Evolutionary conservation across 768 basidiomycete genomes (phyloP).

Genomic region (Naganishia friedmannii): DNA sequence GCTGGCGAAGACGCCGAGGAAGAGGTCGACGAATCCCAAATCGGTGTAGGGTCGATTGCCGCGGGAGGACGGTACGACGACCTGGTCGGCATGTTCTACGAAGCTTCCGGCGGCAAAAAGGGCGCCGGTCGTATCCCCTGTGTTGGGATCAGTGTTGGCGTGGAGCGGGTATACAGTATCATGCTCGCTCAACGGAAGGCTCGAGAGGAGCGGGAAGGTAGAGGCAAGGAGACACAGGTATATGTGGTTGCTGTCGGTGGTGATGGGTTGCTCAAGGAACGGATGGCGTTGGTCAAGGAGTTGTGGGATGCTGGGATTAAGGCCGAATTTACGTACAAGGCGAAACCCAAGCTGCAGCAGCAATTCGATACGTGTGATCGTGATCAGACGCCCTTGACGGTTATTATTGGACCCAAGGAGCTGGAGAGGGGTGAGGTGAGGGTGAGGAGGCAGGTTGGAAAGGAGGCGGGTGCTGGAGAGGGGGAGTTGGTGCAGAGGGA

Average conservation of each 20-base stretch:
- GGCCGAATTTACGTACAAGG: constrained; percentile 88
- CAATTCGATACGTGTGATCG: constrained; percentile 88
- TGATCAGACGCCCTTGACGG: constrained; percentile 87
- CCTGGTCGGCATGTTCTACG: constrained; percentile 80
- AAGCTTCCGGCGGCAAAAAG: constrained; percentile 68
- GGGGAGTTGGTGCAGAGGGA: constrained; percentile 65
- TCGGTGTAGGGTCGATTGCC: constrained; percentile 99
- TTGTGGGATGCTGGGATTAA: constrained; percentile 83
- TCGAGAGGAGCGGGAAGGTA: constrained; percentile 58
- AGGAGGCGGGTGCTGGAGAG: constrained; percentile 61
- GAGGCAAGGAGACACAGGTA: constrained; percentile 87
- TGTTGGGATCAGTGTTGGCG: constrained; percentile 84
- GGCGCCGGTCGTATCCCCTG: constrained; percentile 64
- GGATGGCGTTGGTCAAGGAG: constrained; percentile 73
- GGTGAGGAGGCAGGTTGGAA: constrained; percentile 81
- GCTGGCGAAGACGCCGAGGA: constrained; percentile 61
- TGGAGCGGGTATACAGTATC: constrained; percentile 89
- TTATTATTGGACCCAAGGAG: constrained; percentile 87
- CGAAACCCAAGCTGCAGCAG: constrained; percentile 77
- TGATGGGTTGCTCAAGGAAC: constrained; percentile 79
- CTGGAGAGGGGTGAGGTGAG: constrained; percentile 76
- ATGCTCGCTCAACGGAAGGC: constrained; percentile 77
- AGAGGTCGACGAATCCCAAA: constrained; percentile 84
- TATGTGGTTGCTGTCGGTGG: constrained; percentile 83
- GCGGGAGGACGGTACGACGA: constrained; percentile 95